phyloP scores from a whole-genome alignment of 2,329 filamentous ascomycete species.

The Fusarium keratoplasticum region DNA sequence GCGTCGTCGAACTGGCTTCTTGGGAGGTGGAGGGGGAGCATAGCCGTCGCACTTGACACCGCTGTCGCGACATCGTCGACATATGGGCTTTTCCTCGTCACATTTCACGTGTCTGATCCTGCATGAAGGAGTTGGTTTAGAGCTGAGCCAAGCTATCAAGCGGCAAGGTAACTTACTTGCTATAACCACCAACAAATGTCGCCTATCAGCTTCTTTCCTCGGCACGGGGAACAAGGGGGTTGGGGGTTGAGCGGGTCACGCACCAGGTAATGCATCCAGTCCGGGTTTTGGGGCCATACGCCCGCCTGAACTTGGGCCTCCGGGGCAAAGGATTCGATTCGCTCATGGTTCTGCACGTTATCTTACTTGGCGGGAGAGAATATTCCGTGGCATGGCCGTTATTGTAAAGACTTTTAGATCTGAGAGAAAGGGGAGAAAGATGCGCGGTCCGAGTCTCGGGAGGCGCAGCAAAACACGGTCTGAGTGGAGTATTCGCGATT shows the following conservation, averaged over 20 bases:
- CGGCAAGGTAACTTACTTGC: slow-evolving; percentile 11
- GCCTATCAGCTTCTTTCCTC: slow-evolving; percentile 4
- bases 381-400: neutral
- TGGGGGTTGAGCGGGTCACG: neutral
- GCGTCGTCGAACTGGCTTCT: slow-evolving; percentile 2
- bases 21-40: neutral
- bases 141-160: neutral
- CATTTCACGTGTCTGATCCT: slow-evolving; percentile 42
- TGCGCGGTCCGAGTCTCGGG: neutral
- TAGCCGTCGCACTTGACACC: slow-evolving; percentile 40
- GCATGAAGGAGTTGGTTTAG: neutral
- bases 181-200: neutral
- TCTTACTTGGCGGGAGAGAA: neutral
- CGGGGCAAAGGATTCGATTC: slow-evolving; percentile 11
- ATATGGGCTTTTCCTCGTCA: slow-evolving; percentile 43
- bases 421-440: neutral
- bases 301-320: slow-evolving; percentile 27
- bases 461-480: neutral
- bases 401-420: neutral
- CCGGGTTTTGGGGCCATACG: slow-evolving; percentile 31
- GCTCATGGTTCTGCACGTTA: neutral
- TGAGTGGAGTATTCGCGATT: neutral
- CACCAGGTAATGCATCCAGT: slow-evolving; percentile 40
- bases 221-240: neutral
- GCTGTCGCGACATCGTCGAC: slow-evolving; percentile 29